Evolutionary conservation across 2,329 filamentous ascomycete genomes (phyloP).

Genomic region (Phialocephala sp.): DNA sequence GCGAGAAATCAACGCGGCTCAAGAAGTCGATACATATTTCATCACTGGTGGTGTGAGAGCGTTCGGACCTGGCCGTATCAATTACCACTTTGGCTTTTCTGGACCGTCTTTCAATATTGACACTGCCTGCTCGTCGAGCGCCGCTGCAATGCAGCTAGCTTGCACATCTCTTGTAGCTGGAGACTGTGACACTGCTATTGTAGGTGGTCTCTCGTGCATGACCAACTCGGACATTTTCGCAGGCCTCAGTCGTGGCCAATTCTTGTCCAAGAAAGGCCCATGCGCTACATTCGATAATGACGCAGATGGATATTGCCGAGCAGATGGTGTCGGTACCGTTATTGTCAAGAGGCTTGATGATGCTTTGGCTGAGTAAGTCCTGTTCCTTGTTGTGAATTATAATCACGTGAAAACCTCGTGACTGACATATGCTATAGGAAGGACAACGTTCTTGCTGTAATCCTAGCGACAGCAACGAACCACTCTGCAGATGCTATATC

Average conservation of each 20-base stretch:
- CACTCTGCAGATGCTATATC: conserved; percentile 82
- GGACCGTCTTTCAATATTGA: conserved; percentile 50
- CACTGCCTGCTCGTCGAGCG: conserved; percentile 49
- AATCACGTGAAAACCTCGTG: not conserved
- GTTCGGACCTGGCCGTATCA: conserved; percentile 45
- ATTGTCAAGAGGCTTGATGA: conserved; percentile 56
- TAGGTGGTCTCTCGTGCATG: conserved; percentile 41
- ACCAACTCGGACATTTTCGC: conserved; percentile 42
- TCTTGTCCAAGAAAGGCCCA: conserved; percentile 46
- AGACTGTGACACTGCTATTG: conserved; percentile 43
- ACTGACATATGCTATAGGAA: conserved; percentile 36
- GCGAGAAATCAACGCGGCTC: conserved; percentile 42
- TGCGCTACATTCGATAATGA: conserved; percentile 55
- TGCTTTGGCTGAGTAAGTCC: conserved; percentile 50
- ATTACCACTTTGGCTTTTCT: conserved; percentile 50
- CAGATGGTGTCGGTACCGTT: conserved; percentile 54
- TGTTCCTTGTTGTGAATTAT: not conserved
- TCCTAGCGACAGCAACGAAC: conserved; percentile 78
- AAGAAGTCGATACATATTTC: conserved; percentile 42
- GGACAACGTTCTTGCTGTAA: conserved; percentile 56
- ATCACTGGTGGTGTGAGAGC: conserved; percentile 42
- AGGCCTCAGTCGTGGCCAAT: conserved; percentile 41
- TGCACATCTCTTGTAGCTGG: conserved; percentile 40
- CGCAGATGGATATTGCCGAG: conserved; percentile 61
- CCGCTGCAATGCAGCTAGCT: conserved; percentile 45